Evolutionary conservation across 176 grass and related monocot species (phyloP).

Genomic region (Hordeum vulgare): DNA sequence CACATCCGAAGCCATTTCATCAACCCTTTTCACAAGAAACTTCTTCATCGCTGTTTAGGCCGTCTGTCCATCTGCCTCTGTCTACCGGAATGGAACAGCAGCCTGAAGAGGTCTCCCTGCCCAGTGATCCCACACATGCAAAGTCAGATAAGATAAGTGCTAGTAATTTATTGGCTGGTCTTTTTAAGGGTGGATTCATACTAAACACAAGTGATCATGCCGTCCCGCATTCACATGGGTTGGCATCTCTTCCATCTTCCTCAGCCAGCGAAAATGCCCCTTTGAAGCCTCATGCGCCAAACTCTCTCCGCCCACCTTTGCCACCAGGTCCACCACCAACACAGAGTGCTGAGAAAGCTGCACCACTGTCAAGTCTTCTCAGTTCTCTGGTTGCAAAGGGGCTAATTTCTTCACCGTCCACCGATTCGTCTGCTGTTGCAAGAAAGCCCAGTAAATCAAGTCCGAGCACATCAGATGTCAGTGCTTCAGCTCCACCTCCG

Average conservation of each 20-base stretch:
- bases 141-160: conserved; percentile 23
- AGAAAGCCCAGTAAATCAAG: conserved; percentile 23
- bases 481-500: conserved; percentile 18
- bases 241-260: conserved; percentile 14
- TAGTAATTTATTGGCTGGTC: conserved; percentile 61
- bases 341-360: conserved; percentile 24
- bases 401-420: conserved; percentile 65
- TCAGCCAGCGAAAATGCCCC: conserved; percentile 20
- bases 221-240: conserved; percentile 25
- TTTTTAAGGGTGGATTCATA: conserved; percentile 58
- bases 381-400: conserved; percentile 93
- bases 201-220: conserved; percentile 21
- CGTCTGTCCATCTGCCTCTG: conserved; percentile 19
- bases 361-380: conserved; percentile 79
- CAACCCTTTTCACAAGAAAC: conserved; percentile 26
- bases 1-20: conserved; percentile 24
- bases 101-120: conserved; percentile 29
- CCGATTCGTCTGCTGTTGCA: conserved; percentile 29
- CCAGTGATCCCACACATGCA: conserved; percentile 24
- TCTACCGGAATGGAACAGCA: neutral
- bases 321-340: conserved; percentile 62
- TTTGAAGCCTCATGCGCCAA: conserved; percentile 5
- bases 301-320: conserved; percentile 51
- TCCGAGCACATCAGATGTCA: neutral
- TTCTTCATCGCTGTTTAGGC: conserved; percentile 11